Evolutionary conservation across 768 basidiomycete species (phyloP), one percentile per base, ranked within the genome.

Genomic region (Trametes gibbosa): DNA sequence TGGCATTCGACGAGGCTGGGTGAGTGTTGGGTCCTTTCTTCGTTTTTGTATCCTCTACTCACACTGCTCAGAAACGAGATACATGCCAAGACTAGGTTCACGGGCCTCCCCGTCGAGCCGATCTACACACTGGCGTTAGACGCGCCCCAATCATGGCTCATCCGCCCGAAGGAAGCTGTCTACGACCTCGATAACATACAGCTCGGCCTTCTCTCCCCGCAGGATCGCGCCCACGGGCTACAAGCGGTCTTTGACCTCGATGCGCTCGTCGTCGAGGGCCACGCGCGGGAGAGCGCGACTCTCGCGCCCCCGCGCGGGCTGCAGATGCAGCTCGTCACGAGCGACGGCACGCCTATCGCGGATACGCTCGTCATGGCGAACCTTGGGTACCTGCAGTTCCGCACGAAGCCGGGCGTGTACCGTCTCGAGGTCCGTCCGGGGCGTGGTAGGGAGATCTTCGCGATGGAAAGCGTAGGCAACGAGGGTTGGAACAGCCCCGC

Each of bases 181-280:
- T 92, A 97, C 64, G 96, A 99, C 70, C 83, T 98, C 25, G 96
- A 99, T 75, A 99, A 99, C 71, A 89, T 99, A 58, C 90, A 95
- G 45, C 82, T 98, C 7, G 80, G 79, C 12, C 80, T 81, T 43
- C 78, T 96, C 2, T 75, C 82, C 0, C 75, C 78, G 0, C 77
- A 80, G 41, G 87, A 89, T 43, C 75, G 77, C 16, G 61, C 59
- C 0, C 56, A 62, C 3, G 85, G 87, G 5, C 76, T 95, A 3
- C 82, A 90, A 42, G 90, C 91, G 0, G 74, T 90, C 46, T 97
- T 95, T 75, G 85, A 86, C 50, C 85, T 98, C 6, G 94, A 98
- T 66, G 89, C 93, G 63, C 81, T 99, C 21, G 85, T 98, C 49
- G 82, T 98, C 43, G 96, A 98, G 69, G 97, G 97, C 2, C 96